phyloP scores from a whole-genome alignment of 495 filamentous ascomycete genomes.

The Schizothecium vesticola region DNA sequence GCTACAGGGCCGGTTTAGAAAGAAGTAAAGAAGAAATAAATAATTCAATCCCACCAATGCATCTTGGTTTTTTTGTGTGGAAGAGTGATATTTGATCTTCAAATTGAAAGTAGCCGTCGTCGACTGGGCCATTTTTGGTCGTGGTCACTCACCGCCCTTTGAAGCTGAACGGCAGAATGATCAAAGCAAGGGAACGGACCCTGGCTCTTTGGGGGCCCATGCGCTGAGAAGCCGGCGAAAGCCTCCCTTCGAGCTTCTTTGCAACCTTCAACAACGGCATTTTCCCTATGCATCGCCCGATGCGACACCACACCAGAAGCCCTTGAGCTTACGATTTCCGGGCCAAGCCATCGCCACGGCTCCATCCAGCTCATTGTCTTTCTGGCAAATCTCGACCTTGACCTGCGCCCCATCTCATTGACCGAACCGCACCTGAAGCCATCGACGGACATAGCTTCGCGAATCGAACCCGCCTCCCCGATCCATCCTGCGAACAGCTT shows the following conservation, averaged over 20 bases:
- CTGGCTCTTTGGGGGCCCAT: neutral
- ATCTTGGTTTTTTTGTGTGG: neutral
- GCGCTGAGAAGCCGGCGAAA: neutral
- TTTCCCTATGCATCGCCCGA: neutral
- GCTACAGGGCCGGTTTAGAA: constrained; percentile 88
- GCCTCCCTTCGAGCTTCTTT: neutral
- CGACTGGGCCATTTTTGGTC: neutral
- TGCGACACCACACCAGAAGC: neutral
- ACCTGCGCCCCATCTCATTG: neutral
- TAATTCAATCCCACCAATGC: neutral
- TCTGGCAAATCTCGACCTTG: neutral
- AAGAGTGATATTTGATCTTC: neutral
- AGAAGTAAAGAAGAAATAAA: constrained; percentile 45
- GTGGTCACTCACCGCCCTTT: neutral
- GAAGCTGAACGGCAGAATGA: neutral
- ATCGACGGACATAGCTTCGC: neutral
- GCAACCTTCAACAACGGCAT: neutral
- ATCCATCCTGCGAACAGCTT: neutral
- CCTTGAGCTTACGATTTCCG: neutral
- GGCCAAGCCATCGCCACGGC: neutral
- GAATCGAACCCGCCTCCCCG: neutral
- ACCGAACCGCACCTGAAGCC: neutral
- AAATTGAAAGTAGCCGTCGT: neutral
- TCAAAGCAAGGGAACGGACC: neutral
- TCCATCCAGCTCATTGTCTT: neutral